Conservation (phyloP, 1,284 basidiomycete genomes). For the Ustilago crameri region DNA sequence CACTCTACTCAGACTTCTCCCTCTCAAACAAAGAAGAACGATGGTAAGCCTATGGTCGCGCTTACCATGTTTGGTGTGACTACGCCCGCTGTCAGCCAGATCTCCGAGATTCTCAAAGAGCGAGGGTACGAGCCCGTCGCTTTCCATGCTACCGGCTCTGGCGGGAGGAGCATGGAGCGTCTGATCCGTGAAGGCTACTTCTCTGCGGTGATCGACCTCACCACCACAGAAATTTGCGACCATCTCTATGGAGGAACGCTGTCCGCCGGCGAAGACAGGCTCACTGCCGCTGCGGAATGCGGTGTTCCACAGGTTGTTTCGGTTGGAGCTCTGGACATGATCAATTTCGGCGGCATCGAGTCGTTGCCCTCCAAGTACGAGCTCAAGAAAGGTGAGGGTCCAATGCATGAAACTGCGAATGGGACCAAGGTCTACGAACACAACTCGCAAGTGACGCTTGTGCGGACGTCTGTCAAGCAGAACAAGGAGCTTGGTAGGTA, state of each 20-base stretch:
- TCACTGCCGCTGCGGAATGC: conserved; percentile 28
- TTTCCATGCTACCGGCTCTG: conserved; percentile 46
- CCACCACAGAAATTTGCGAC: conserved; percentile 44
- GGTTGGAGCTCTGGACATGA: conserved; percentile 45
- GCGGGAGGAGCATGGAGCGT: conserved; percentile 41
- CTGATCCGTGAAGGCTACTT: conserved; percentile 40
- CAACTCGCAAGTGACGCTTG: conserved; percentile 37
- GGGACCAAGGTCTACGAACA: conserved; percentile 35
- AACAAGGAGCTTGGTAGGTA: conserved; percentile 21
- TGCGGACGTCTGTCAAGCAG: conserved; percentile 22
- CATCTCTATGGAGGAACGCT: conserved; percentile 40
- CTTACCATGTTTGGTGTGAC: conserved; percentile 51
- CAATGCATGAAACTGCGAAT: conserved; percentile 23
- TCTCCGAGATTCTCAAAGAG: conserved; percentile 27
- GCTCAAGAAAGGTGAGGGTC: conserved; percentile 1
- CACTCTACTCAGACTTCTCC: neutral
- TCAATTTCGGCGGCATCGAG: conserved; percentile 39
- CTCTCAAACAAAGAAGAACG: neutral
- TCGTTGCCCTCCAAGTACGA: conserved; percentile 25
- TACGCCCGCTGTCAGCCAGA: conserved; percentile 29
- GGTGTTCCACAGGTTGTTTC: conserved; percentile 35
- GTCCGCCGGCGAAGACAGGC: conserved; percentile 32
- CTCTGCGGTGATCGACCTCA: conserved; percentile 36
- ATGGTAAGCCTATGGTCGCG: conserved; percentile 32
- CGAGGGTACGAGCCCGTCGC: conserved; percentile 39